Evolutionary conservation across 2,329 filamentous ascomycete genomes (phyloP).

Genomic region (Ampelomyces quisqualis): DNA sequence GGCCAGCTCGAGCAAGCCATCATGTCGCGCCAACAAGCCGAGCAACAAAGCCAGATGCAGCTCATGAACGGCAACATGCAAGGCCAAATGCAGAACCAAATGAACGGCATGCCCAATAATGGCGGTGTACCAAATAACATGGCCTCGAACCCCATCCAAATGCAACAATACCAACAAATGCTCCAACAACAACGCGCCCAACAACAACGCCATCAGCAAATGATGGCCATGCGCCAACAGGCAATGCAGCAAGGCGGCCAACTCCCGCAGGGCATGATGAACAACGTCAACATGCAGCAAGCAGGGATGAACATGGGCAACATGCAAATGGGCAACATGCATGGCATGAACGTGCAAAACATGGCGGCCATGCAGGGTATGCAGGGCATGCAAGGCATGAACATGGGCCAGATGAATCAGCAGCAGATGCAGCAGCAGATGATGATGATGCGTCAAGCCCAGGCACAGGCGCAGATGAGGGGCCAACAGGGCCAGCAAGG

Average conservation of each 20-base stretch:
- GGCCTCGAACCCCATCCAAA: constrained; percentile 34
- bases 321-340: neutral
- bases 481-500: constrained; percentile 26
- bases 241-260: constrained; percentile 34
- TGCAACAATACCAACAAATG: constrained; percentile 39
- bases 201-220: constrained; percentile 38
- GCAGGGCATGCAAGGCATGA: constrained; percentile 25
- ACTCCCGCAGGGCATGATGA: constrained; percentile 36
- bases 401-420: constrained; percentile 31
- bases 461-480: constrained; percentile 27
- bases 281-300: constrained; percentile 25
- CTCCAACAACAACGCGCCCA: constrained; percentile 39
- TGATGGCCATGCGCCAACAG: constrained; percentile 37
- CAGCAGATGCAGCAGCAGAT: constrained; percentile 39
- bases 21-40: constrained; percentile 19
- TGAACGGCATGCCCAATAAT: constrained; percentile 24
- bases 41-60: constrained; percentile 19
- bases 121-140: constrained; percentile 13
- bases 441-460: constrained; percentile 39
- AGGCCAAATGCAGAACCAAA: constrained; percentile 30
- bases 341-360: constrained; percentile 4
- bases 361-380: constrained; percentile 23
- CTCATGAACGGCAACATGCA: constrained; percentile 24
- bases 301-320: constrained; percentile 28
- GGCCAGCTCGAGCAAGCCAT: constrained; percentile 35